phyloP scores from a whole-genome alignment of 2,329 filamentous ascomycete genomes.

The Hypoxylon sp. region DNA sequence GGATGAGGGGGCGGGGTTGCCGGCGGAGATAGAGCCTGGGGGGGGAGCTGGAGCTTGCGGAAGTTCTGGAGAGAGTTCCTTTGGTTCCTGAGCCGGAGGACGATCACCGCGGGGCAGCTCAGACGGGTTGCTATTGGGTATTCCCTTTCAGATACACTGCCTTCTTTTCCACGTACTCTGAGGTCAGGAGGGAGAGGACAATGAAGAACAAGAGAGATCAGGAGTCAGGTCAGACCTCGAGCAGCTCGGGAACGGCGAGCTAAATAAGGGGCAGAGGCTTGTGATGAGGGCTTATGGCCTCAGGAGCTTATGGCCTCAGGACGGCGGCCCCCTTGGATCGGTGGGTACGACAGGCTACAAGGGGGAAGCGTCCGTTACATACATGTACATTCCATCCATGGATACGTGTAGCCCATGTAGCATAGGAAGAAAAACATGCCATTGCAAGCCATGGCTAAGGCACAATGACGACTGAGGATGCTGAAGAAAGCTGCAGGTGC shows the following conservation, averaged over 20 bases:
- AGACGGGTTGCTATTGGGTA: background rate
- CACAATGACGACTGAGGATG: slow-evolving; percentile 30
- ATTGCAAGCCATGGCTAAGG: slow-evolving; percentile 28
- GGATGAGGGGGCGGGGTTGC: slow-evolving; percentile 34
- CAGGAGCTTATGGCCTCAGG: background rate
- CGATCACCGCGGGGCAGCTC: slow-evolving; percentile 31
- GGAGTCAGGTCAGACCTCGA: slow-evolving; percentile 9
- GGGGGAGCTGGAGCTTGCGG: slow-evolving; percentile 20
- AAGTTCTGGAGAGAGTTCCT: slow-evolving; percentile 15
- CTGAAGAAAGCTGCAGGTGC: slow-evolving; percentile 26
- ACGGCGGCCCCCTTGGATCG: slow-evolving; percentile 4
- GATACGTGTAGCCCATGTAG: no score
- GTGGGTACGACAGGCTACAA: slow-evolving; percentile 26
- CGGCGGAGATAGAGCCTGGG: slow-evolving; percentile 8
- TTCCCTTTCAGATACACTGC: slow-evolving; percentile 2
- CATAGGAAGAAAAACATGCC: no score
- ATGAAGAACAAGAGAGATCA: background rate
- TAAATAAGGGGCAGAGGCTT: slow-evolving; percentile 17
- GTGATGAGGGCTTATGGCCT: background rate
- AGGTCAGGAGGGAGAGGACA: background rate
- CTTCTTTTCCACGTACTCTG: slow-evolving; percentile 13
- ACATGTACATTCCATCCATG: slow-evolving; percentile 18
- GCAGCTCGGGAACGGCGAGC: slow-evolving; percentile 1
- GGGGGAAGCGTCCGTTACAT: slow-evolving; percentile 10
- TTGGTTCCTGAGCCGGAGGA: slow-evolving; percentile 15